phyloP scores from a whole-genome alignment of 345 rosid species.

The Microcos paniculata region DNA sequence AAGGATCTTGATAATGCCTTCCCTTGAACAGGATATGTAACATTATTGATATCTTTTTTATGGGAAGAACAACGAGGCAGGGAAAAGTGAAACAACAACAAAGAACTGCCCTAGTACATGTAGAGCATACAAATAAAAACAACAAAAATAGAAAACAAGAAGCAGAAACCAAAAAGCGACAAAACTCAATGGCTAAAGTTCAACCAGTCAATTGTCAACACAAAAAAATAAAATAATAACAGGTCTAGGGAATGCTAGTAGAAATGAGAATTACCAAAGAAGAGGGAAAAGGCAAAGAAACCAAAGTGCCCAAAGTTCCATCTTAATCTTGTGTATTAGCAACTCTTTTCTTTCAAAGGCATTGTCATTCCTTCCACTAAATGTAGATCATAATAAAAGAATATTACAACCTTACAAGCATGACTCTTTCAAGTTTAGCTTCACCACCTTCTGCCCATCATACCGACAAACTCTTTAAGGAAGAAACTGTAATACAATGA shows the following conservation, averaged over 20 bases:
- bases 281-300: slow-evolving; percentile 3
- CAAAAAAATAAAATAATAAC: neutral
- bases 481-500: neutral
- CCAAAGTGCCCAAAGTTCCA: neutral
- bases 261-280: neutral
- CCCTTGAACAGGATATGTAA: neutral
- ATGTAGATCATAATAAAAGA: neutral
- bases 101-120: neutral
- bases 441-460: neutral
- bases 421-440: neutral
- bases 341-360: neutral
- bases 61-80: neutral
- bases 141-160: slow-evolving; percentile 7
- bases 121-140: slow-evolving; percentile 8
- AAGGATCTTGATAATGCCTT: neutral
- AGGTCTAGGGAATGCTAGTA: neutral
- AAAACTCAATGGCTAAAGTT: neutral
- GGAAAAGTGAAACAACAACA: neutral
- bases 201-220: neutral
- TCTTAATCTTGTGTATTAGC: neutral
- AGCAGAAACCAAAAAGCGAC: neutral
- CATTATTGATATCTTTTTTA: neutral
- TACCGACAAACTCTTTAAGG: neutral
- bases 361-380: neutral
- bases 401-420: neutral